phyloP scores from a whole-genome alignment of 768 basidiomycete genomes.

The Calvatia gigantea region DNA sequence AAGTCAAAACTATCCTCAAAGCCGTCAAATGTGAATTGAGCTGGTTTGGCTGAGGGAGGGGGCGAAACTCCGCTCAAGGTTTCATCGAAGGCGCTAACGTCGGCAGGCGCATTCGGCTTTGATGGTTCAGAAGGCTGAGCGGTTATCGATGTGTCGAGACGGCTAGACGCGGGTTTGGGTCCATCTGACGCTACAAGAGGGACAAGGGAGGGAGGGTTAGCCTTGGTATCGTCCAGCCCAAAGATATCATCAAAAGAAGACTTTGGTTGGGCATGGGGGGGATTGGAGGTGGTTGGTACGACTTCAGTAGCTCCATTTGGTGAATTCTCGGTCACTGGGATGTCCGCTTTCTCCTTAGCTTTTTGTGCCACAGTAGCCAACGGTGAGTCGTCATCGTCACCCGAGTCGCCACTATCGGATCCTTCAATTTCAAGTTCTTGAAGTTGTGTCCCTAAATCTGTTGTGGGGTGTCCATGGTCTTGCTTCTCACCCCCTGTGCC shows the following conservation, averaged over 20 bases:
- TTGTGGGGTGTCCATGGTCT: constrained; percentile 9
- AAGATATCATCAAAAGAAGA: constrained; percentile 58
- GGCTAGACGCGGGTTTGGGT: constrained; percentile 10
- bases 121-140: background rate
- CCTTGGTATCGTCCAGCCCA: constrained; percentile 24
- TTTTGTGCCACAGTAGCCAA: constrained; percentile 27
- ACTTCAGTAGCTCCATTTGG: constrained; percentile 14
- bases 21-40: constrained; percentile 60
- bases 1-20: constrained; percentile 66
- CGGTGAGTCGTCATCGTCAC: constrained; percentile 38
- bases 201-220: constrained; percentile 16
- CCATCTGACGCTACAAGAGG: constrained; percentile 22
- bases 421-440: constrained; percentile 58
- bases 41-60: constrained; percentile 30
- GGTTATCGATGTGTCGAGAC: constrained; percentile 8
- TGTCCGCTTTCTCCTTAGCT: background rate
- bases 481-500: constrained; percentile 12
- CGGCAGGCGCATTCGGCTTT: constrained; percentile 27
- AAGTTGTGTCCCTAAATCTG: constrained; percentile 28
- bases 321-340: constrained; percentile 14
- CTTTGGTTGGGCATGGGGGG: background rate
- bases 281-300: background rate
- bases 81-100: constrained; percentile 72
- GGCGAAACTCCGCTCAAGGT: constrained; percentile 56
- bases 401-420: constrained; percentile 35